Base-by-base conservation (phyloP, 2,329 filamentous ascomycete genomes). In the Fusarium nurragi region DNA sequence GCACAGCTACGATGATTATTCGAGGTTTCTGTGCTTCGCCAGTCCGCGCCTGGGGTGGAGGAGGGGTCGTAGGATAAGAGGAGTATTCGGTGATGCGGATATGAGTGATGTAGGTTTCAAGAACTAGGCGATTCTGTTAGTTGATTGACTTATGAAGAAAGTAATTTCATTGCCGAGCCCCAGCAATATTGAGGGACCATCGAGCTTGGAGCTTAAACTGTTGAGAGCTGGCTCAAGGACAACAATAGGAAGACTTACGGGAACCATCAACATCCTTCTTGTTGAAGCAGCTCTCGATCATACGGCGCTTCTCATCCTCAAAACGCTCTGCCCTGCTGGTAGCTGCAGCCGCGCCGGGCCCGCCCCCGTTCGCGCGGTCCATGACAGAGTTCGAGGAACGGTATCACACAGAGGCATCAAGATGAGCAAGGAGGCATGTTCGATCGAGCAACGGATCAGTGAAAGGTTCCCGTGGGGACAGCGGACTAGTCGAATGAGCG, bases 101-200 rank as follows among this genome's bases (percentile, higher is more conserved):
- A 76, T 99, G 95, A 21, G 95, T 99, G 73, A 99, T 99, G 81
- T 99, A 99, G 30, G 93, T 97, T 80, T 99, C 95, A 61, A 77
- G 71, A 37, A 78, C 77, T 79, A 34, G 12, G 41, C 30, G 25
- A 34, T 12, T 26, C n/a, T 34, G 47, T 68, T 22, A 68, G 65
- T 39, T 32, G 14, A 13, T 25, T 53, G 23, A 21, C 19, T 19
- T 38, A 10, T 25, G 23, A 13, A 16, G 14, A 19, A n/a, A 14
- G n/a, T 11, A 13, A 6, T 16, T 22, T 19, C 19, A 26, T 53
- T 30, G 37, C 22, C 11, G 25, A 36, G n/a, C 13, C 25, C 13
- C 41, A 28, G 49, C 46, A 30, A 49, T 32, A 44, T 46, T 36
- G 16, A 13, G 39, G 41, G n/a, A 25, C 12, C 19, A 13, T 56